phyloP scores from a whole-genome alignment of 75 land plant species.

The Adiantum capillusveneris region DNA sequence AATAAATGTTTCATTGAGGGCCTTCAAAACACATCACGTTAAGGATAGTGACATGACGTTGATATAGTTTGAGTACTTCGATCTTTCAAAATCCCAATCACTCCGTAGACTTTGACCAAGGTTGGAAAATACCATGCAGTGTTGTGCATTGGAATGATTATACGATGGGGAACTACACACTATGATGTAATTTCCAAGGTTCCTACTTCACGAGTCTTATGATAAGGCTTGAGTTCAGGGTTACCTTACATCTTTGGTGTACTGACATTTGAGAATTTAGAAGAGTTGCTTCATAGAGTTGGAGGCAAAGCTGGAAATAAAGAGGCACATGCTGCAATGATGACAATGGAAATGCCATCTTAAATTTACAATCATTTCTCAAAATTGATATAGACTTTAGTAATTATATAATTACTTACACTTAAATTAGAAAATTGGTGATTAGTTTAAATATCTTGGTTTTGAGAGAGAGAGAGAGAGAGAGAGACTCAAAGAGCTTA shows the following conservation, averaged over 20 bases:
- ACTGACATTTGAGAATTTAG: constrained; percentile 81
- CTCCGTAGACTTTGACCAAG: constrained; percentile 62
- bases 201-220: constrained; percentile 87
- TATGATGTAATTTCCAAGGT: constrained; percentile 96
- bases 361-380: too few species aligned
- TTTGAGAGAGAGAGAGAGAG: too few species aligned
- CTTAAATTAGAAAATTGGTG: too few species aligned
- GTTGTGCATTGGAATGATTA: constrained; percentile 93
- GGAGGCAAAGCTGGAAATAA: too few species aligned
- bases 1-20: constrained; percentile 74
- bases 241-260: constrained; percentile 92
- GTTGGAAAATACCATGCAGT: constrained; percentile 64
- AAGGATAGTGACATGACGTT: constrained; percentile 75
- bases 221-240: constrained; percentile 77
- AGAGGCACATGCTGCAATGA: too few species aligned
- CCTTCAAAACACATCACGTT: constrained; percentile 67
- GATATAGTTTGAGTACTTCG: constrained; percentile 86
- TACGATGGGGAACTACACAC: constrained; percentile 90
- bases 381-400: too few species aligned
- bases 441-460: too few species aligned
- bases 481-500: too few species aligned
- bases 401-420: too few species aligned
- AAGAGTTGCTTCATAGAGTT: too few species aligned
- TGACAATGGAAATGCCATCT: too few species aligned
- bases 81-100: constrained; percentile 85